Evolutionary conservation across 139 green algal genomes (phyloP).

Genomic region (Chlamydomonas eustigma): DNA sequence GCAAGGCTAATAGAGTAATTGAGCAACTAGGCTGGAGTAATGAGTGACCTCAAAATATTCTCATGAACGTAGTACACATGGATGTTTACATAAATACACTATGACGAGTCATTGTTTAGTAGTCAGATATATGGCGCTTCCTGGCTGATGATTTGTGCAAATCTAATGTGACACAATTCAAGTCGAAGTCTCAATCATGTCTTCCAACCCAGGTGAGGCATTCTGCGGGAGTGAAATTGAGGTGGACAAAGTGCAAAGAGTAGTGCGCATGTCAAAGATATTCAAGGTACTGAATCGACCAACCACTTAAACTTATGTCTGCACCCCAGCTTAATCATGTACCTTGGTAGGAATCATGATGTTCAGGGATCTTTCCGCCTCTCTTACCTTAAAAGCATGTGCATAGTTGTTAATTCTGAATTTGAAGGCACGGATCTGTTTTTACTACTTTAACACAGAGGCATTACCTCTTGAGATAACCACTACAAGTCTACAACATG

Average conservation of each 20-base stretch:
- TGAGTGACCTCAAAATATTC: background rate
- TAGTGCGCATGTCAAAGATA: slow-evolving; percentile 78
- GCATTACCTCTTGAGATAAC: background rate
- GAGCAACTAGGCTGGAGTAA: background rate
- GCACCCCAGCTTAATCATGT: background rate
- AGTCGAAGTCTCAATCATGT: too few species aligned
- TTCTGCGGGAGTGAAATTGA: slow-evolving; percentile 59
- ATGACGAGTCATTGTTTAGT: too few species aligned
- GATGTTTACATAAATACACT: background rate
- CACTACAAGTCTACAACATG: too few species aligned
- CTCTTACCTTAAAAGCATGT: background rate
- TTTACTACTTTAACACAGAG: background rate
- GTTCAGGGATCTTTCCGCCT: too few species aligned
- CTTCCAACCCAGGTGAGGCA: slow-evolving; percentile 48
- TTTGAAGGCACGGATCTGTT: background rate
- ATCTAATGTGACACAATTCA: too few species aligned
- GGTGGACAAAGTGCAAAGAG: slow-evolving; percentile 37
- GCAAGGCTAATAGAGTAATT: slow-evolving; percentile 16
- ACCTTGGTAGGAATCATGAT: too few species aligned
- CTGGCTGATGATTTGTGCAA: too few species aligned
- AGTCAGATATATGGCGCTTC: too few species aligned
- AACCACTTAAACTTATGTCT: background rate
- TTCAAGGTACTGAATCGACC: slow-evolving; percentile 58
- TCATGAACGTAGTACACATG: background rate
- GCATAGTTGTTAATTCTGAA: background rate